Evolutionary conservation across 2,329 filamentous ascomycete genomes (phyloP).

Genomic region (Rutstroemia sp.): DNA sequence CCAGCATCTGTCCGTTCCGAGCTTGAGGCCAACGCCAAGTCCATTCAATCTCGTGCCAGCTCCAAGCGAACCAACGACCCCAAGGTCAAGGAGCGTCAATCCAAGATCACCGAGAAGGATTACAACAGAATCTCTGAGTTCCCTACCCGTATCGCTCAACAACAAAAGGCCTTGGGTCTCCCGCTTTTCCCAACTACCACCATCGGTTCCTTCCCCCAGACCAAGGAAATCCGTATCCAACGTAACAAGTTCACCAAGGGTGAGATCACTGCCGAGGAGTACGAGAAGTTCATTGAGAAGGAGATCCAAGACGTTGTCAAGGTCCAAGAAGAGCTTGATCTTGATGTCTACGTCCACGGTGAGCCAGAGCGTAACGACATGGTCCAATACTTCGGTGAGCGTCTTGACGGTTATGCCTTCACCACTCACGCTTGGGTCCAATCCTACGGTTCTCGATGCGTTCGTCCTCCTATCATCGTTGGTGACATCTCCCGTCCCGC

Average conservation of each 20-base stretch:
- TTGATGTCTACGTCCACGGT: slow-evolving; percentile 96
- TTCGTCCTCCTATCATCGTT: slow-evolving; percentile 96
- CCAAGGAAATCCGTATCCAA: slow-evolving; percentile 93
- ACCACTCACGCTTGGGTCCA: slow-evolving; percentile 99
- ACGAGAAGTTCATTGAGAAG: slow-evolving; percentile 99
- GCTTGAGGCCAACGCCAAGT: slow-evolving; percentile 96
- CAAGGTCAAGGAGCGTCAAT: slow-evolving; percentile 92
- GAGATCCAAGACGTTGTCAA: slow-evolving; percentile 93
- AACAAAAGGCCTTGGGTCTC: slow-evolving; percentile 88
- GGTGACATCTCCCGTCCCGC: slow-evolving; percentile 95
- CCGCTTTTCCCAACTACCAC: slow-evolving; percentile 98
- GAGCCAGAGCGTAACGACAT: slow-evolving; percentile 99
- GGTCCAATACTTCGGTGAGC: slow-evolving; percentile 99
- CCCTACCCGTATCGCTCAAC: slow-evolving; percentile 73
- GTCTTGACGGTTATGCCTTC: slow-evolving; percentile 93
- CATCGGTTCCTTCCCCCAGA: slow-evolving; percentile 99
- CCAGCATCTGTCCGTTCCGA: slow-evolving; percentile 77
- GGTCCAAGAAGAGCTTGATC: slow-evolving; percentile 95
- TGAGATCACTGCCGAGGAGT: slow-evolving; percentile 85
- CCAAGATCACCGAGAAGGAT: slow-evolving; percentile 72
- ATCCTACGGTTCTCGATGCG: slow-evolving; percentile 96
- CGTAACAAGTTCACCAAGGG: slow-evolving; percentile 99
- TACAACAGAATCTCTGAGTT: slow-evolving; percentile 93
- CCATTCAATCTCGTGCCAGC: slow-evolving; percentile 80
- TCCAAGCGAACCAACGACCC: slow-evolving; percentile 96